A percentile compares a stretch with the other conserved stretches of the same genome.
phyloP scores from a whole-genome alignment of 371 early-diverging fungal genomes.

The Nosema bombycis region DNA sequence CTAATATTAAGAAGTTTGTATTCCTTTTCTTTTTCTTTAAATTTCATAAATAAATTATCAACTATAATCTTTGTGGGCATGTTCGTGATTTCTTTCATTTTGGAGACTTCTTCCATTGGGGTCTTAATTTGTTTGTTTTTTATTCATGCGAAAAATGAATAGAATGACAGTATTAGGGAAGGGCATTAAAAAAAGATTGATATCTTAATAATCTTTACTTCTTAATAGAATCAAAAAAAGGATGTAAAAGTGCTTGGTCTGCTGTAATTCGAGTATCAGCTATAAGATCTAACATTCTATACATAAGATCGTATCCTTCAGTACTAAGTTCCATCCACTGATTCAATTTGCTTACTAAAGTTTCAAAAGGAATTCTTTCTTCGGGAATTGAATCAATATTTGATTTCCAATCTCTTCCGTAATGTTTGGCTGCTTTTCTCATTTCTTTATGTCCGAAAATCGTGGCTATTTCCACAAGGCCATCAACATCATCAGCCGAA shows the following conservation, averaged over 20 bases:
- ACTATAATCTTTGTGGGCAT: neutral
- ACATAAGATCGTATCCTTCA: conserved; percentile 61
- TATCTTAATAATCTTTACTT: too few relatives aligned
- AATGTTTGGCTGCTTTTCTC: conserved; percentile 67
- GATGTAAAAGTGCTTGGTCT: conserved; percentile 63
- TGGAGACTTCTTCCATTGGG: too few relatives aligned
- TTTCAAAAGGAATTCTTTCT: conserved; percentile 62
- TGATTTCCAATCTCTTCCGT: conserved; percentile 63
- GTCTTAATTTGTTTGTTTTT: too few relatives aligned
- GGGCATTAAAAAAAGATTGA: too few relatives aligned
- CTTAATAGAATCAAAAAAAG: conserved; percentile 50
- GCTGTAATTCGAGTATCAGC: conserved; percentile 61
- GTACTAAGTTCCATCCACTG: conserved; percentile 25
- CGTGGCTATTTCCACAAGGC: conserved; percentile 77
- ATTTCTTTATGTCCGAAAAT: conserved; percentile 77
- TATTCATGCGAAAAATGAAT: too few relatives aligned
- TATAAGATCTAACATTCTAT: conserved; percentile 63
- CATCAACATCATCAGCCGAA: conserved; percentile 77
- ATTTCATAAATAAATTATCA: conserved; percentile 27
- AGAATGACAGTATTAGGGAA: too few relatives aligned
- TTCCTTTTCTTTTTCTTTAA: conserved; percentile 55
- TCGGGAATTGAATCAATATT: conserved; percentile 63
- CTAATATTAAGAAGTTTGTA: conserved; percentile 87
- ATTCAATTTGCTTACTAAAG: conserved; percentile 52
- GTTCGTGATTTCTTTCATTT: too few relatives aligned